Evolutionary conservation across 371 early-diverging fungal genomes (phyloP).

Genomic region (Mortierella sp.): DNA sequence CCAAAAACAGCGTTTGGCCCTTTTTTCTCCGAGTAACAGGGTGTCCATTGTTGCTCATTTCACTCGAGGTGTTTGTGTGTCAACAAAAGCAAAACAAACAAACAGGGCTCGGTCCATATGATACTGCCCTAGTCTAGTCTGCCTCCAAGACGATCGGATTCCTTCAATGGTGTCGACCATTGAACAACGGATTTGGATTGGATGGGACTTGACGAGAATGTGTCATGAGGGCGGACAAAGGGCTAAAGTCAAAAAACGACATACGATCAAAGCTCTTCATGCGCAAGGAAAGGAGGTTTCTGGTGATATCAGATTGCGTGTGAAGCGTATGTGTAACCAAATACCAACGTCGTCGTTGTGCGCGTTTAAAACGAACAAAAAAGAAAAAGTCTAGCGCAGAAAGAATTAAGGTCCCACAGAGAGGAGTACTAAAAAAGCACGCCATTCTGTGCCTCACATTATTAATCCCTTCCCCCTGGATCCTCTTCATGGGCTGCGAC

Average conservation of each 20-base stretch:
- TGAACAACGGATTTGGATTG: not conserved
- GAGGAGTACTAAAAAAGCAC: conserved; percentile 31
- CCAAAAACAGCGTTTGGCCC: not conserved
- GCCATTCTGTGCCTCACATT: conserved; percentile 15
- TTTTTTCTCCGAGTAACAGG: conserved; percentile 7
- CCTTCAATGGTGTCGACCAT: not conserved
- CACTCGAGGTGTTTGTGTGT: not conserved
- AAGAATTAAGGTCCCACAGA: not conserved
- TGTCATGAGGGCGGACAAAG: conserved; percentile 6
- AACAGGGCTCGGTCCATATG: conserved; percentile 2
- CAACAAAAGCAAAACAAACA: not conserved
- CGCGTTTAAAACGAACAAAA: not conserved
- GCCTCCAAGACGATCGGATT: no score
- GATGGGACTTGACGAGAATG: not conserved
- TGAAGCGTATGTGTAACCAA: not conserved
- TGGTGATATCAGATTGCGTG: conserved; percentile 9
- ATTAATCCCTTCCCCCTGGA: not conserved
- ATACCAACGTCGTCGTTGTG: no score
- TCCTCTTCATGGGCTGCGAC: not conserved
- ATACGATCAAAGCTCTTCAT: not conserved
- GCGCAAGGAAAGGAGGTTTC: no score
- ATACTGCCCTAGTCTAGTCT: no score
- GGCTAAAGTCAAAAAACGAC: not conserved
- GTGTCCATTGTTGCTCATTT: not conserved
- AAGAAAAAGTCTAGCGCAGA: not conserved